These are phyloP conservation scores for Casuarina cunninghamiana DNA, from an alignment of 306 rosid genomes.

Conservation along the genomic window DNA sequence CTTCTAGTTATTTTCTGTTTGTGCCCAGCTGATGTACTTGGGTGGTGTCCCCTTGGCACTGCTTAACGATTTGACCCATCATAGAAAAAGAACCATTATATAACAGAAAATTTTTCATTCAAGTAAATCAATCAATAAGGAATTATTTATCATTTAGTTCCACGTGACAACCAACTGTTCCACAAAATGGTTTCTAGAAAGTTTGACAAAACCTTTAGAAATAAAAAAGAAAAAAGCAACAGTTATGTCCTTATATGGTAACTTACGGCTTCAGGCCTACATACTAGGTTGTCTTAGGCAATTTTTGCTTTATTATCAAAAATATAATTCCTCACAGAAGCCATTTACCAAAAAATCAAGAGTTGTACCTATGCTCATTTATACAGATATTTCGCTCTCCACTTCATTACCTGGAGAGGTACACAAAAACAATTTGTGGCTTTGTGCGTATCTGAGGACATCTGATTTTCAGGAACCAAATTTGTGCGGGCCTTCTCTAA, in stretches of 20 bases:
- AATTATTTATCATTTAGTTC: not conserved
- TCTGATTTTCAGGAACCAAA: constrained; percentile 50
- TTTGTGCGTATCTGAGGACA: constrained; percentile 56
- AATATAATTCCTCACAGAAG: not conserved
- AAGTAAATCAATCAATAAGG: not conserved
- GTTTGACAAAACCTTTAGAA: not conserved
- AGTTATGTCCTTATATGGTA: not conserved
- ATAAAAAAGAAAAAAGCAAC: not conserved
- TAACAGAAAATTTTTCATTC: not conserved
- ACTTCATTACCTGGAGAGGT: constrained; percentile 81
- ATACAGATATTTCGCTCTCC: constrained; percentile 9
- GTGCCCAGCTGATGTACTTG: not conserved
- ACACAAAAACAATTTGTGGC: constrained; percentile 73
- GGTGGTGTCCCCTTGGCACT: not conserved
- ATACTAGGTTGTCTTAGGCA: not conserved
- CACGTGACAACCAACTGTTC: not conserved
- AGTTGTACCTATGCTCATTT: not conserved
- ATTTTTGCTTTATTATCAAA: not conserved
- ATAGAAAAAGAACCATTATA: not conserved
- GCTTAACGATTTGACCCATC: not conserved
- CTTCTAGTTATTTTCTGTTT: not conserved
- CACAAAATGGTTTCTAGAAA: not conserved
- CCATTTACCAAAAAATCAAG: not conserved
- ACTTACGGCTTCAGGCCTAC: not conserved
- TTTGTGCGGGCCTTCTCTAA: constrained; percentile 81